phyloP scores from a whole-genome alignment of 345 rosid species.

The Heritiera fomes region DNA sequence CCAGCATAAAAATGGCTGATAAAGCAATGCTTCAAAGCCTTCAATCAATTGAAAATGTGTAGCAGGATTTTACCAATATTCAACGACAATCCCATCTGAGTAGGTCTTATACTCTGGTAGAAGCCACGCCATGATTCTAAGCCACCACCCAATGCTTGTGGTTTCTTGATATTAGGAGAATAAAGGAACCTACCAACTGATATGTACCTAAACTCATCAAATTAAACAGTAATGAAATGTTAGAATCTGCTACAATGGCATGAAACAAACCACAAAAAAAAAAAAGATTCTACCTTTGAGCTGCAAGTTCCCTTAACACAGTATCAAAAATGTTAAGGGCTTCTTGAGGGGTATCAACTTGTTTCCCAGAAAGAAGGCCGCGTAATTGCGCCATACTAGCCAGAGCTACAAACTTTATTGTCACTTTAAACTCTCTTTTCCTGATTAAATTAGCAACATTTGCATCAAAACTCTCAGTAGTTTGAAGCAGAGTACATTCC shows the following conservation, averaged over 20 bases:
- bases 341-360: slow-evolving; percentile 41
- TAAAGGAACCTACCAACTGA: slow-evolving; percentile 42
- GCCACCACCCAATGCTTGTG: slow-evolving; percentile 36
- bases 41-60: background rate
- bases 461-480: background rate
- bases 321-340: slow-evolving; percentile 41
- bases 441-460: slow-evolving; percentile 16
- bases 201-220: slow-evolving; percentile 23
- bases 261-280: background rate
- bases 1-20: background rate
- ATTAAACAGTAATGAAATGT: background rate
- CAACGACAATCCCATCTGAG: slow-evolving; percentile 49
- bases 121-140: slow-evolving; percentile 47
- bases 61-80: slow-evolving; percentile 36
- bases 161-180: slow-evolving; percentile 33
- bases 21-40: background rate
- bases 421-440: slow-evolving; percentile 35
- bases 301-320: slow-evolving; percentile 38
- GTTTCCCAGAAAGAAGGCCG: slow-evolving; percentile 37
- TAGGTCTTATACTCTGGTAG: slow-evolving; percentile 49
- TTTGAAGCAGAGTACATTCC: background rate
- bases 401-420: slow-evolving; percentile 36
- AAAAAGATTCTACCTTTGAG: slow-evolving; percentile 25
- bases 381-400: slow-evolving; percentile 34
- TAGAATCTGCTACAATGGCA: background rate